Evolutionary conservation across 257 asterid species (phyloP).

Genomic region (Scutellaria minor): DNA sequence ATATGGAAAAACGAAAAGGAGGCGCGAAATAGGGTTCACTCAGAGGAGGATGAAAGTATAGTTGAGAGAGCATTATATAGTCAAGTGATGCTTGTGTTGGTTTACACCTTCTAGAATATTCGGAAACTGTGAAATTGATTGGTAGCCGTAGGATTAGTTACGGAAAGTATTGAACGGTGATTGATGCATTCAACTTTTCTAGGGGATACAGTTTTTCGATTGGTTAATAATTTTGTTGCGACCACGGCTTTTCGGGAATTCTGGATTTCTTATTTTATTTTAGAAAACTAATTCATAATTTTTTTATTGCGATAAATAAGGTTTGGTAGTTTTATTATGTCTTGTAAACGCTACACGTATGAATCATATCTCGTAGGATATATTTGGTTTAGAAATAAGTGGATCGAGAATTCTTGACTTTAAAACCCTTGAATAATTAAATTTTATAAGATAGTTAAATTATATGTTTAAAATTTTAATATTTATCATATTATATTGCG

Average conservation of each 20-base stretch:
- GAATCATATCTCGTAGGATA: too few relatives aligned
- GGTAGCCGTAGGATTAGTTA: conserved; percentile 32
- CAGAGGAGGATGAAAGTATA: background rate
- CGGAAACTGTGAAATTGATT: conserved; percentile 24
- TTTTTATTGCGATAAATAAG: too few relatives aligned
- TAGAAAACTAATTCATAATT: background rate
- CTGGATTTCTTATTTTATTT: background rate
- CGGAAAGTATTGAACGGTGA: conserved; percentile 16
- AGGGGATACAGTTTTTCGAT: background rate
- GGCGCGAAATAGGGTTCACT: conserved; percentile 30
- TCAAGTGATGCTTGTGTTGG: background rate
- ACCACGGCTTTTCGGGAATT: background rate
- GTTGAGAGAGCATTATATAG: conserved; percentile 27
- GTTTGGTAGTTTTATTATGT: too few relatives aligned
- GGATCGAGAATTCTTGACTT: too few relatives aligned
- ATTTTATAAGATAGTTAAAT: too few relatives aligned
- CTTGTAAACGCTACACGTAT: too few relatives aligned
- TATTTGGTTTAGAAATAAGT: too few relatives aligned
- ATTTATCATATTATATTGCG: too few relatives aligned
- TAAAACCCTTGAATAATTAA: too few relatives aligned
- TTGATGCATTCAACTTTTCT: conserved; percentile 12
- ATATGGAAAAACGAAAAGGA: background rate
- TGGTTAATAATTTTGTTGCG: conserved; percentile 19
- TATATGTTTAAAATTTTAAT: too few relatives aligned
- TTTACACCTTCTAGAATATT: conserved; percentile 44